Conservation (phyloP, 495 filamentous ascomycete genomes). For the Cercophora newfieldiana region DNA sequence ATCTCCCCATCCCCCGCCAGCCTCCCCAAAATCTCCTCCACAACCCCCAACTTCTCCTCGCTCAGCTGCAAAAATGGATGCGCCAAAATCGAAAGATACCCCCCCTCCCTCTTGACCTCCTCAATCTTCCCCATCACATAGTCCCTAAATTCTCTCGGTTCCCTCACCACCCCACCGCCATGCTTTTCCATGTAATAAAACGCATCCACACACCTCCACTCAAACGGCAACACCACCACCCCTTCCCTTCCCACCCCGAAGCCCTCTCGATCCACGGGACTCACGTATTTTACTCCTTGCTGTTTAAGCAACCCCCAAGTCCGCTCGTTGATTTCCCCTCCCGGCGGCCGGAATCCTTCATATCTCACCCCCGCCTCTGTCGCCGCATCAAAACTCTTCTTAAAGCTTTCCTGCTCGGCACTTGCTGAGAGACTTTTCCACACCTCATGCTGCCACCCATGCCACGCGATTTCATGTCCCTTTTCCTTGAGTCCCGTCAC, state of each 20-base stretch:
- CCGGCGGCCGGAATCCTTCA: slow-evolving; percentile 36
- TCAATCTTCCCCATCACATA: slow-evolving; percentile 31
- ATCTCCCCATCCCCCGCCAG: slow-evolving; percentile 25
- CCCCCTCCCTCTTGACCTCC: slow-evolving; percentile 15
- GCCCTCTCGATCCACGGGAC: slow-evolving; percentile 25
- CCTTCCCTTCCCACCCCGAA: slow-evolving; percentile 24
- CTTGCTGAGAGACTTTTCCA: slow-evolving; percentile 24
- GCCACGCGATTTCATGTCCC: slow-evolving; percentile 39
- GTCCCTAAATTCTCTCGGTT: slow-evolving; percentile 20
- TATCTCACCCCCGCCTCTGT: slow-evolving; percentile 22
- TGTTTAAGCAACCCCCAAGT: slow-evolving; percentile 29
- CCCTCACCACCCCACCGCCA: slow-evolving; percentile 17
- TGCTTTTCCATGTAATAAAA: slow-evolving; percentile 43
- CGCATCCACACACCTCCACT: slow-evolving; percentile 37
- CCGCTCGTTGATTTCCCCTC: slow-evolving; percentile 28
- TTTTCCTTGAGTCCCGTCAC: slow-evolving; percentile 14
- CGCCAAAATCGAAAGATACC: slow-evolving; percentile 35
- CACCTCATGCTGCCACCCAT: slow-evolving; percentile 38
- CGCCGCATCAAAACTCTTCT: slow-evolving; percentile 27
- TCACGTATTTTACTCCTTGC: slow-evolving; percentile 27
- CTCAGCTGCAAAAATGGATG: slow-evolving; percentile 34
- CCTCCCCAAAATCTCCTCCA: slow-evolving; percentile 28
- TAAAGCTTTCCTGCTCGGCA: slow-evolving; percentile 24
- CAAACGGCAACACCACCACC: slow-evolving; percentile 36
- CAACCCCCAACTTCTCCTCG: slow-evolving; percentile 29